Base-by-base conservation (phyloP, 306 rosid species). In the Cicer chorassanicum region DNA sequence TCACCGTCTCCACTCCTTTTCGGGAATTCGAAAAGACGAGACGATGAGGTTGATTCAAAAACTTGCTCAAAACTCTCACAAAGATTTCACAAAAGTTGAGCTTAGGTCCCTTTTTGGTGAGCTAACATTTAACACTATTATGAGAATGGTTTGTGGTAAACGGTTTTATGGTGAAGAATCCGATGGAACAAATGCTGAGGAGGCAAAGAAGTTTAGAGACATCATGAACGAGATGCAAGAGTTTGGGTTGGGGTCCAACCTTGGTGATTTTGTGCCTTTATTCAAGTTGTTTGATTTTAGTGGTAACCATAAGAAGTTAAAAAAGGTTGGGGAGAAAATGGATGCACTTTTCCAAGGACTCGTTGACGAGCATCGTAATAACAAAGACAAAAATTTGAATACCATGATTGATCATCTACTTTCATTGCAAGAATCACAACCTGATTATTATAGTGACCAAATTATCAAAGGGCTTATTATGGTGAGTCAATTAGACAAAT, bases 81-180 rank as follows among this genome's bases (percentile, higher is more conserved):
- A 45, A 2, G 68, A 38, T 1, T 86, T 80, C 61, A 38, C 72
- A 0, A 82, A 48, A 43, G 93, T 89, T 21, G 79, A 85, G 34
- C 60, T 89, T 1, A 63, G 39, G 18, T 16, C 89, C 0, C 24
- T 43, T 80, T 75, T 92, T 18, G 8, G 80, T 0, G 87, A 85
- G n/a, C 54, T 91, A 6, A 82, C 93, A 3, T 92, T 85, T 48
- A 92, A 89, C 82, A 82, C 71, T 8, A 65, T 86, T 41, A 85
- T 88, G 89, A 86, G 82, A 44, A 92, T 89, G 93, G 88, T 83
- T 11, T 87, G 90, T 0, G 97, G 93, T 1, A 89, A 92, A 76
- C 82, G 96, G 61, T 89, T 85, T 42, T 88, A 72, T 16, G 90
- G 89, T 0, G 81, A 80, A 1, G 83, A 68, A 13, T 57, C 78